Percentiles rank a stretch among this genome's conserved stretches.
phyloP scores from a whole-genome alignment of 2,329 filamentous ascomycete species.

The Ascochyta fabae region DNA sequence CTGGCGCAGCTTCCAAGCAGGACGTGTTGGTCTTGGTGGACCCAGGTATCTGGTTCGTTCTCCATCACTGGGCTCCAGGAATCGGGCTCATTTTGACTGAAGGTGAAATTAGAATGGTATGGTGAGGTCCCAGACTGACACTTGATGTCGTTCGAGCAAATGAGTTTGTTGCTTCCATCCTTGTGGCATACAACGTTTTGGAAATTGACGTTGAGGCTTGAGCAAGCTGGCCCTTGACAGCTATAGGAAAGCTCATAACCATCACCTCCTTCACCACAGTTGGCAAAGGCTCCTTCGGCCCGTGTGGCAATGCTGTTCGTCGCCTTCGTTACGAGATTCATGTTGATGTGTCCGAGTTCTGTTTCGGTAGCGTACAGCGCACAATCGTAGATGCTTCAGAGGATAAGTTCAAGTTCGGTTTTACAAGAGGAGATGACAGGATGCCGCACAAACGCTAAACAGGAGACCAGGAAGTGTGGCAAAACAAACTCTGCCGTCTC shows the following conservation, averaged over 20 bases:
- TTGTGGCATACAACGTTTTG: conserved; percentile 27
- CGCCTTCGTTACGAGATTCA: neutral
- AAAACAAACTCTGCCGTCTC: neutral
- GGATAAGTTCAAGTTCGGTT: neutral
- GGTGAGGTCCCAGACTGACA: conserved; percentile 23
- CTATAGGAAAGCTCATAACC: conserved; percentile 26
- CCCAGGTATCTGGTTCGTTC: conserved; percentile 20
- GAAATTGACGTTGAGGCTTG: conserved; percentile 22
- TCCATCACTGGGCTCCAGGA: conserved; percentile 22
- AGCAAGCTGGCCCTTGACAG: conserved; percentile 29
- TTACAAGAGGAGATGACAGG: neutral
- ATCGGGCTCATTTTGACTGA: conserved; percentile 31
- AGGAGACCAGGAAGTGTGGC: neutral
- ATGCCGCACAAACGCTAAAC: neutral
- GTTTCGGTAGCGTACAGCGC: neutral
- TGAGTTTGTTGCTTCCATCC: conserved; percentile 19
- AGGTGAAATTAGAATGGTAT: conserved; percentile 34
- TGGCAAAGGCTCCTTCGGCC: conserved; percentile 2
- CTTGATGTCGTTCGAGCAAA: conserved; percentile 29
- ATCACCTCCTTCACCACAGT: neutral
- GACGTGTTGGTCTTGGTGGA: conserved; percentile 29
- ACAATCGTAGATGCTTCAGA: neutral
- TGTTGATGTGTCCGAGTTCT: neutral
- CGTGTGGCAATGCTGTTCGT: conserved; percentile 3
- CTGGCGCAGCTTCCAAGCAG: conserved; percentile 21